These are phyloP conservation scores for Leucosporidium scottii DNA, from an alignment of 768 basidiomycete genomes.

Conservation along the genomic window DNA sequence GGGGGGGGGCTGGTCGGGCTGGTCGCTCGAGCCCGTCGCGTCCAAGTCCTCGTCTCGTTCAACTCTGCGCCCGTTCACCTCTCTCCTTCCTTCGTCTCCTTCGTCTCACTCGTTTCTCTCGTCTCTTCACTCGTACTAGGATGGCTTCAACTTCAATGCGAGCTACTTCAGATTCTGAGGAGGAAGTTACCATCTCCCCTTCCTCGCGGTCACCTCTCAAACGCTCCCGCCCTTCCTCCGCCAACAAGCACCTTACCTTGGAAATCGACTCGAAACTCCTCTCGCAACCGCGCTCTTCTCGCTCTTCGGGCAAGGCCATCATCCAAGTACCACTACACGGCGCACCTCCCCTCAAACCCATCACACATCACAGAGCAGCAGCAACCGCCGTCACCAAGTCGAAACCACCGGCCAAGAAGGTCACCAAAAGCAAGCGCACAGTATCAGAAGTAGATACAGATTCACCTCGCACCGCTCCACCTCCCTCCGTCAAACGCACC, in stretches of 20 bases:
- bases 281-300: background rate
- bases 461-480: background rate
- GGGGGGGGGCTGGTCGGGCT: background rate
- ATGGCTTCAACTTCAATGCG: background rate
- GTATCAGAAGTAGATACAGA: no score
- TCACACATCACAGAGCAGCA: background rate
- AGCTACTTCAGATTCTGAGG: background rate
- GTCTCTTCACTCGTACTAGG: background rate
- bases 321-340: background rate
- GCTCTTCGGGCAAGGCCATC: no score
- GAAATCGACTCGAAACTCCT: background rate
- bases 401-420: no score
- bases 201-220: background rate
- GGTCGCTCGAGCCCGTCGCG: background rate
- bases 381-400: background rate
- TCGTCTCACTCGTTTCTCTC: background rate
- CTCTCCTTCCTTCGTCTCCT: background rate
- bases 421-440: no score
- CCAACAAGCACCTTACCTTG: background rate
- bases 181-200: background rate
- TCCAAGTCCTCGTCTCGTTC: background rate
- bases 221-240: background rate
- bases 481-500: background rate
- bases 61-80: background rate
- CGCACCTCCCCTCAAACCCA: background rate